A percentile compares a stretch with the other conserved stretches of the same genome.
Conservation (phyloP, 2,329 filamentous ascomycete genomes). For the Plenodomus biglobosus region DNA sequence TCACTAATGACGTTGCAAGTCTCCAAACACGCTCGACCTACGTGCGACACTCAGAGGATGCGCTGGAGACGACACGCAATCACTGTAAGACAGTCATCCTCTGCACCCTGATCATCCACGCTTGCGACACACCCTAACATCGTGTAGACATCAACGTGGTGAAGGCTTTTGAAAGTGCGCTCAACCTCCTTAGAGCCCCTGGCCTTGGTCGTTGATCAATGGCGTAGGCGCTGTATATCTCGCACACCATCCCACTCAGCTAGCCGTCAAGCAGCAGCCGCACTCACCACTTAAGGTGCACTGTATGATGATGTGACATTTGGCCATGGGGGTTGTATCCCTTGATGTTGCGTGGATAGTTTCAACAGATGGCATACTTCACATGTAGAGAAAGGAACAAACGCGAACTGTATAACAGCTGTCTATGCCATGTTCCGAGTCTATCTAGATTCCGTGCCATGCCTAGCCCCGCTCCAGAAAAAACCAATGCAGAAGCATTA, state of each 20-base stretch:
- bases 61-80: slow-evolving; percentile 70
- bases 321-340: neutral
- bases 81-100: slow-evolving; percentile 66
- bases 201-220: slow-evolving; percentile 30
- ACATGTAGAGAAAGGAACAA: neutral
- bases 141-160: slow-evolving; percentile 50
- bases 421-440: slow-evolving; percentile 24
- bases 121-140: neutral
- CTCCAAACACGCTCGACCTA: slow-evolving; percentile 77
- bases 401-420: slow-evolving; percentile 1
- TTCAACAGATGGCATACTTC: neutral
- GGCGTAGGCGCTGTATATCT: slow-evolving; percentile 30
- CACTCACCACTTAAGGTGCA: neutral
- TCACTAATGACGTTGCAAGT: slow-evolving; percentile 45
- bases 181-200: slow-evolving; percentile 45
- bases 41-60: slow-evolving; percentile 72
- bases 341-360: neutral
- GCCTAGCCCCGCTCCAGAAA: neutral
- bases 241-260: slow-evolving; percentile 10
- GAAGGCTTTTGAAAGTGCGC: slow-evolving; percentile 53
- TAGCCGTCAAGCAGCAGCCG: neutral
- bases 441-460: neutral
- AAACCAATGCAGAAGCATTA: neutral
- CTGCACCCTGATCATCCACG: too few relatives aligned
- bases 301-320: slow-evolving; percentile 20